Percentiles rank a stretch among this genome's conserved stretches.
phyloP scores from a whole-genome alignment of 371 early-diverging fungal genomes.

The Mortierella polycephala region DNA sequence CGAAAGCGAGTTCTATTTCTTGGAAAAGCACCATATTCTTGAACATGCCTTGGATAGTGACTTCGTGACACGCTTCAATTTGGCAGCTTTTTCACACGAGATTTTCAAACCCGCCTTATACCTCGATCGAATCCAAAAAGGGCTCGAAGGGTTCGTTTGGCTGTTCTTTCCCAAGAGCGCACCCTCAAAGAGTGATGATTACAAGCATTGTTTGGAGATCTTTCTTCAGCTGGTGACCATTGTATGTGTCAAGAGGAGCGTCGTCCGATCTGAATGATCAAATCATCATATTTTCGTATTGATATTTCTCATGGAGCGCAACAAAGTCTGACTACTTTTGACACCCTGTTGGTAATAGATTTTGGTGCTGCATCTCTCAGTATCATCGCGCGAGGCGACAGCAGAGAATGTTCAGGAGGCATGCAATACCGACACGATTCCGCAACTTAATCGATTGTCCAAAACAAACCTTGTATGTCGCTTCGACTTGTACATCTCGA shows the following conservation, averaged over 20 bases:
- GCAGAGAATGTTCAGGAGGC: neutral
- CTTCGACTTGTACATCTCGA: neutral
- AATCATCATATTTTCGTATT: neutral
- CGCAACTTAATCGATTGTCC: constrained; percentile 4
- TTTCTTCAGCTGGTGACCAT: constrained; percentile 24
- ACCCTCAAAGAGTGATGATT: neutral
- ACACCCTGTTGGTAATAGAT: neutral
- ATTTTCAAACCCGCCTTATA: constrained; percentile 1
- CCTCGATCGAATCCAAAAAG: constrained; percentile 3
- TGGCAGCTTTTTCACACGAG: constrained; percentile 26
- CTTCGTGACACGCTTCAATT: constrained; percentile 12
- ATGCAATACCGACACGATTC: constrained; percentile 13
- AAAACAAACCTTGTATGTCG: constrained; percentile 10
- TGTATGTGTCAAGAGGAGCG: constrained; percentile 5
- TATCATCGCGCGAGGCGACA: neutral
- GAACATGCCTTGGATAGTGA: constrained; percentile 7
- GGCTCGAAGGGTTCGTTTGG: constrained; percentile 7
- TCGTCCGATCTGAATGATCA: too few relatives aligned
- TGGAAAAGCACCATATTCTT: constrained; percentile 8
- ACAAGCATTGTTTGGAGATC: neutral
- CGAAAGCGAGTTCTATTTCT: constrained; percentile 3
- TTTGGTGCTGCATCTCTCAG: neutral
- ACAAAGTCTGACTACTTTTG: neutral
- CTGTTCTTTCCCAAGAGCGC: constrained; percentile 3
- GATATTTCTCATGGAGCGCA: neutral